Evolutionary conservation across 495 filamentous ascomycete genomes (phyloP), one percentile per base, ranked within the genome.

Genomic region (Xylaria intraflava): DNA sequence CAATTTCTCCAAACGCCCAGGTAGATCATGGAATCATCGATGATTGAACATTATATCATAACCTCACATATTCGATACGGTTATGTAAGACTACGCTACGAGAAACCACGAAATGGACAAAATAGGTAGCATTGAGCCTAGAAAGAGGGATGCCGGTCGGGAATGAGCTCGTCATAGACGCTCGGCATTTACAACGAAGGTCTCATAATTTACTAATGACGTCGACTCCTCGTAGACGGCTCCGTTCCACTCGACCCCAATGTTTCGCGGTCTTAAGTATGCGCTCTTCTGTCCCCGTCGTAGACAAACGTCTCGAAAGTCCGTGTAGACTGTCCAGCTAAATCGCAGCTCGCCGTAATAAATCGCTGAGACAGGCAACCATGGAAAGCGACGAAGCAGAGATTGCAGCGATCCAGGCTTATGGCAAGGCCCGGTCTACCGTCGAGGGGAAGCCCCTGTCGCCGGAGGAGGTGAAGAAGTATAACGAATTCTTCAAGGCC

Each of bases 401-500:
- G 49, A 62, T 71, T 51, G 66, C 72, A 57, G 83, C 73, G 66
- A 82, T 86, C 65, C 78, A 76, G 46, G 71, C 83, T 7, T 86
- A 80, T 67, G 84, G 84, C 56, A 62, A 68, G 19, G 83, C 85
- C 63, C 79, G 85, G 44, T 83, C 83, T 10, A 87, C 84, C 0
- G 62, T 87, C 51, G 68, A 78, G 62, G 71, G 65, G 38, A 74
- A 71, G 5, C 82, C 82, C 8, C 75, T 89, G 12, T 74, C 72
- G 38, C 58, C 76, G 20, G 83, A 86, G 20, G 83, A 87, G 46
- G 56, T 88, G 46, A 74, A 78, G 46, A 81, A 86, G 69, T 81
- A 78, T 62, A 81, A 78, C 49, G 76, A 79, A 45, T 89, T 82
- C 67, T 87, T 86, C 73, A 75, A 80, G 35, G 85, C 85, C 41